Percentiles rank a stretch among this genome's conserved stretches.
Evolutionary conservation across 441 rosid genomes (phyloP).

Genomic region (Eutrema salsugineum): DNA sequence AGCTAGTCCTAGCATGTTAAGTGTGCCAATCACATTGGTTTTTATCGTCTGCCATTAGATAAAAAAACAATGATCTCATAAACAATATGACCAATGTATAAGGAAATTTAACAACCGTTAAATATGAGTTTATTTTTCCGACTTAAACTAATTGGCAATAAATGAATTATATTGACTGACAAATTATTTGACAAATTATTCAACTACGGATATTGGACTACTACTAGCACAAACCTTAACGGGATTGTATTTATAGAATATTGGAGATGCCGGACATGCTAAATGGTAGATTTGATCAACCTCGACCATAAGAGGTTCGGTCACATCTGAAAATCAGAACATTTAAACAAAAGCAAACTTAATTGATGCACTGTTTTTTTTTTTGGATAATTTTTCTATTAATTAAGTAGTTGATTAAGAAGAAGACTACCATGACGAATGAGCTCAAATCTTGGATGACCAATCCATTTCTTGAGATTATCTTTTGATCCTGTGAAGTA

Average conservation of each 20-base stretch:
- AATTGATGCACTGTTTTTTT: neutral
- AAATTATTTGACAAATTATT: too few relatives aligned
- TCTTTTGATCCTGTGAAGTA: constrained; percentile 95
- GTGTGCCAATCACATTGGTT: constrained; percentile 92
- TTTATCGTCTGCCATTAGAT: constrained; percentile 67
- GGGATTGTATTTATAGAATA: constrained; percentile 95
- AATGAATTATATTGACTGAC: too few relatives aligned
- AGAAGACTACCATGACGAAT: constrained; percentile 81
- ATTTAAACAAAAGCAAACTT: neutral
- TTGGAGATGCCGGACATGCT: constrained; percentile 98
- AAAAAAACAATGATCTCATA: neutral
- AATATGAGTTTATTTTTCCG: too few relatives aligned
- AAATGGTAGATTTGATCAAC: constrained; percentile 97
- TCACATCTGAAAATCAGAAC: constrained; percentile 56
- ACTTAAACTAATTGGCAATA: too few relatives aligned
- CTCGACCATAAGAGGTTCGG: constrained; percentile 80
- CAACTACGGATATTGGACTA: too few relatives aligned
- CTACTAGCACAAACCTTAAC: constrained; percentile 56
- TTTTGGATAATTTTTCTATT: too few relatives aligned
- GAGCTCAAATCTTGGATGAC: constrained; percentile 98
- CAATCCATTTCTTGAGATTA: constrained; percentile 88
- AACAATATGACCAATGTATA: neutral
- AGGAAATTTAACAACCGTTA: constrained; percentile 14
- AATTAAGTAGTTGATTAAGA: neutral
- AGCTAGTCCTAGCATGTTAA: constrained; percentile 97